Percentiles rank a stretch among this genome's conserved stretches.
phyloP scores from a whole-genome alignment of 331 rosid genomes.

The Malus hybrid region DNA sequence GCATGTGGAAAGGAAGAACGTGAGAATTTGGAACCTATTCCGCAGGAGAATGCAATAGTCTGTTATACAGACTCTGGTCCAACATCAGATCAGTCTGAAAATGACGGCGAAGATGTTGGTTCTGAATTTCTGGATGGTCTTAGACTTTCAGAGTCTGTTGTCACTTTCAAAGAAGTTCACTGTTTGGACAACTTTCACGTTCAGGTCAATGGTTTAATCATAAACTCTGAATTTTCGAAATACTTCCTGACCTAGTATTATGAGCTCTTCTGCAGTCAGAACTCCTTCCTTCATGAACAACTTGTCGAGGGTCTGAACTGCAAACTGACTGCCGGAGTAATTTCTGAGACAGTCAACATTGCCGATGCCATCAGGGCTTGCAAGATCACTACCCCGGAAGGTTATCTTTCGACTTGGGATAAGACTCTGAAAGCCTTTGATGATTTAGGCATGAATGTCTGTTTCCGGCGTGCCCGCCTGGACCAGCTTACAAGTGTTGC shows the following conservation, averaged over 20 bases:
- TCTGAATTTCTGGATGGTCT: conserved; percentile 30
- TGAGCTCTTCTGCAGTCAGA: conserved; percentile 46
- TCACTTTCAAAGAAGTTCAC: conserved; percentile 30
- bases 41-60: not conserved
- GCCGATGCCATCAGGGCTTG: conserved; percentile 52
- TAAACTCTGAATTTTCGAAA: conserved; percentile 40
- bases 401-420: conserved; percentile 28
- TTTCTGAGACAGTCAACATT: conserved; percentile 41
- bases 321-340: conserved; percentile 39
- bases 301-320: conserved; percentile 44
- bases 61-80: not conserved
- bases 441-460: conserved; percentile 39
- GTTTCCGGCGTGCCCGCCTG: conserved; percentile 34
- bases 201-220: conserved; percentile 33
- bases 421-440: conserved; percentile 39
- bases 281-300: conserved; percentile 43
- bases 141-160: conserved; percentile 24
- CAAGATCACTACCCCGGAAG: conserved; percentile 31
- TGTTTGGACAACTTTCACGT: conserved; percentile 32
- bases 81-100: conserved; percentile 15
- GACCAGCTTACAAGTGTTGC: conserved; percentile 24
- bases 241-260: conserved; percentile 34
- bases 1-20: conserved; percentile 6
- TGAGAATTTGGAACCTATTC: not conserved
- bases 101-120: conserved; percentile 14